Conservation (phyloP, 768 basidiomycete species). For the Leccinum longicurvipes region DNA sequence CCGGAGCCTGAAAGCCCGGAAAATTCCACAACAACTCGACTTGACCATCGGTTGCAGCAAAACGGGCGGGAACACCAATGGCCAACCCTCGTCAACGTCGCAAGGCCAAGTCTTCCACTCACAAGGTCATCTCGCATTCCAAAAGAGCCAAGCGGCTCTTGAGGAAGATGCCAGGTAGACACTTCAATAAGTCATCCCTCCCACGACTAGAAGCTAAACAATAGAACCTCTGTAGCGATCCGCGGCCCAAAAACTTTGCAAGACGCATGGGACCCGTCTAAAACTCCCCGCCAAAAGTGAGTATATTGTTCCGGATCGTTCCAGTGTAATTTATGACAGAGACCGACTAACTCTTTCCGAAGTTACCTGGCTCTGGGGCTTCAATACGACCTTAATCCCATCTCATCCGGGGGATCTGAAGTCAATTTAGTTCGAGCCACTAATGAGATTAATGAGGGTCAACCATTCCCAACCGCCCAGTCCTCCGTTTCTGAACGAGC, state of each 20-base stretch:
- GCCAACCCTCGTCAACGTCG: constrained; percentile 92
- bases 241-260: constrained; percentile 78
- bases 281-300: constrained; percentile 92
- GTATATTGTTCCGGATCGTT: constrained; percentile 24
- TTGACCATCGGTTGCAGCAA: background rate
- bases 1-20: too few species aligned
- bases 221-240: constrained; percentile 48
- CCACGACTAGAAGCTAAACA: constrained; percentile 6
- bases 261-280: constrained; percentile 81
- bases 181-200: background rate
- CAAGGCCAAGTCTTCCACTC: constrained; percentile 76
- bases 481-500: constrained; percentile 8
- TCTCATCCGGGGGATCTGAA: constrained; percentile 67
- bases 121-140: constrained; percentile 72
- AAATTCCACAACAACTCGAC: background rate
- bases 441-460: background rate
- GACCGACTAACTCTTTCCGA: constrained; percentile 3
- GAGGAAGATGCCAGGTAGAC: constrained; percentile 74
- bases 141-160: constrained; percentile 69
- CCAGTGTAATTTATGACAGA: background rate
- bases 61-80: constrained; percentile 48
- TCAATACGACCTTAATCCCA: constrained; percentile 62
- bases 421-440: constrained; percentile 16
- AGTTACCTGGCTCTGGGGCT: constrained; percentile 83
- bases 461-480: background rate